Percentiles rank a stretch among this genome's conserved stretches.
Conservation (phyloP, 768 basidiomycete species). For the Leccinellum rugosiceps region DNA sequence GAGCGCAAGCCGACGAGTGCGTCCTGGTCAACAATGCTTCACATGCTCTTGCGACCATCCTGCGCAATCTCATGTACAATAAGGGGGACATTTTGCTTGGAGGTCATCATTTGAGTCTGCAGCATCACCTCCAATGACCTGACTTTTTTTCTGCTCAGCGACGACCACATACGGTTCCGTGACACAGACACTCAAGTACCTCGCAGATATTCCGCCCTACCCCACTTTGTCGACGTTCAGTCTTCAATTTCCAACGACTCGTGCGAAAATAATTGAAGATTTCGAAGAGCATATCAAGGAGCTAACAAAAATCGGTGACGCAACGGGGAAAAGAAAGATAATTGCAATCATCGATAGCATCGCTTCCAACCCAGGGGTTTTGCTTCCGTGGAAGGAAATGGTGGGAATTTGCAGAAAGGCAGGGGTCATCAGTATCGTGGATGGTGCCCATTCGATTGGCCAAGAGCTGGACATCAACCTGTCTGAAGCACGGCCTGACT, state of each 20-base stretch:
- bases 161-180: conserved; percentile 59
- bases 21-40: conserved; percentile 41
- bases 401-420: conserved; percentile 61
- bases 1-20: conserved; percentile 55
- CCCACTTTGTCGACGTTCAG: conserved; percentile 48
- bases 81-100: conserved; percentile 62
- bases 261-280: conserved; percentile 47
- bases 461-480: conserved; percentile 65
- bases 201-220: conserved; percentile 53
- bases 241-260: conserved; percentile 56
- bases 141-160: conserved; percentile 32
- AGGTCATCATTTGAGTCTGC: conserved; percentile 21
- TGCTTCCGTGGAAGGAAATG: conserved; percentile 70
- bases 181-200: conserved; percentile 45
- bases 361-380: conserved; percentile 54
- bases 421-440: conserved; percentile 62
- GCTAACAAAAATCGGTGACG: conserved; percentile 22
- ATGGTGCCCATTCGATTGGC: conserved; percentile 79
- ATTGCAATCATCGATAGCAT: conserved; percentile 72
- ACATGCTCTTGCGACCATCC: conserved; percentile 53
- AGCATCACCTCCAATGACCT: background rate
- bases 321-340: conserved; percentile 41
- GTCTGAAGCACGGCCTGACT: conserved; percentile 57
- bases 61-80: conserved; percentile 53
- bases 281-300: conserved; percentile 42